Conservation (phyloP, 192 early-diverging fungal genomes). For the Entomortierella parvispora region DNA sequence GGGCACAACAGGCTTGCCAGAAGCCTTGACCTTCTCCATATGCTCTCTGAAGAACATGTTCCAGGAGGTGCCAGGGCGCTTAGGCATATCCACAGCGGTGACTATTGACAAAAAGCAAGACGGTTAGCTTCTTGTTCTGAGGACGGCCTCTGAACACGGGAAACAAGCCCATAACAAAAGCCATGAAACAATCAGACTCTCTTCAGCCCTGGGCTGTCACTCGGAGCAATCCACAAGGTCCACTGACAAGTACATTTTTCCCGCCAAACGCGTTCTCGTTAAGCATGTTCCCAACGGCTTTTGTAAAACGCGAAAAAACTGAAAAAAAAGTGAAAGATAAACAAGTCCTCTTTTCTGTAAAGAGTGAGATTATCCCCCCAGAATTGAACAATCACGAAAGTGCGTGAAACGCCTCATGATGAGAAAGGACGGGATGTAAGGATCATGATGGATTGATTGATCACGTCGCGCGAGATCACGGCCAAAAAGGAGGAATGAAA, state of each 20-base stretch:
- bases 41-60: constrained; percentile 53
- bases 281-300: not conserved
- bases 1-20: constrained; percentile 39
- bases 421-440: too few species aligned
- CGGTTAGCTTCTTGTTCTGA: too few species aligned
- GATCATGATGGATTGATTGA: too few species aligned
- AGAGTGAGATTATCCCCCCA: not conserved
- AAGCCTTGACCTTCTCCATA: constrained; percentile 42
- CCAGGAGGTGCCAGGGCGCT: constrained; percentile 49
- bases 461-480: not conserved
- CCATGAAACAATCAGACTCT: too few species aligned
- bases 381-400: too few species aligned
- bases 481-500: not conserved
- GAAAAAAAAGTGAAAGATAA: constrained; percentile 3
- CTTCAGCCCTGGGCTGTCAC: too few species aligned
- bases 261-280: not conserved
- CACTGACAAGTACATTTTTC: too few species aligned
- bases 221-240: too few species aligned
- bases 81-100: constrained; percentile 35
- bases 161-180: too few species aligned
- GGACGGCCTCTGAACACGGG: too few species aligned
- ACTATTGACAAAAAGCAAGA: constrained; percentile 17
- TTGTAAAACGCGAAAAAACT: not conserved
- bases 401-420: too few species aligned
- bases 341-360: not conserved